phyloP scores from a whole-genome alignment of 345 rosid genomes.

The Noccaea caerulescens region DNA sequence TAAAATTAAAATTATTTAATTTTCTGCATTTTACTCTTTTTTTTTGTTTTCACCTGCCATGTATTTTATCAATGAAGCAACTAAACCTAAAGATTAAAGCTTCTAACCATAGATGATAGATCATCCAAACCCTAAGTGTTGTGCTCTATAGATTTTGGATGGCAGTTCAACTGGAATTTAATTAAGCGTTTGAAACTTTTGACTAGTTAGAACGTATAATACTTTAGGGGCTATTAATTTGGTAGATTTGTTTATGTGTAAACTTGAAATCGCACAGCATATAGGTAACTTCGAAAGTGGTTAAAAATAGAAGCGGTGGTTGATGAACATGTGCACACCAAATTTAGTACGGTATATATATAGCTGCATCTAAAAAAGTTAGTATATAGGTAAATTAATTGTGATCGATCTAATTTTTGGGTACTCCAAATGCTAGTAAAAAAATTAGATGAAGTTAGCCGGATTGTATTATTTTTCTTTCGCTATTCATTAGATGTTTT shows the following conservation, averaged over 20 bases:
- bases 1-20: not conserved
- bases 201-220: not conserved
- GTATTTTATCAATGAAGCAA: not conserved
- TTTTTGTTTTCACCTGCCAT: constrained; percentile 26
- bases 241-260: not conserved
- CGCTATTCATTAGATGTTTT: not conserved
- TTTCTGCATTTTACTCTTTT: not conserved
- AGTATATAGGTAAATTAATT: not conserved
- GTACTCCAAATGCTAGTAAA: constrained; percentile 23
- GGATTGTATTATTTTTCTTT: not conserved
- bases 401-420: constrained; percentile 6
- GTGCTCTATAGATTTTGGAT: not conserved
- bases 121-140: not conserved
- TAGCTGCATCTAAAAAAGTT: not conserved
- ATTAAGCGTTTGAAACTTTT: not conserved
- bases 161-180: not conserved
- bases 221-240: not conserved
- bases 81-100: no score
- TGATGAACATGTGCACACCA: constrained; percentile 18
- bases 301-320: constrained; percentile 3
- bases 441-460: not conserved
- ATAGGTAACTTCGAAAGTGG: constrained; percentile 16
- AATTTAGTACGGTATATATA: not conserved
- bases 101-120: no score
- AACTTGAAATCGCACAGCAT: constrained; percentile 10